These are phyloP conservation scores for Trypanosoma cruzi DNA, from an alignment of 208 protist species.

Conservation along the genomic window DNA sequence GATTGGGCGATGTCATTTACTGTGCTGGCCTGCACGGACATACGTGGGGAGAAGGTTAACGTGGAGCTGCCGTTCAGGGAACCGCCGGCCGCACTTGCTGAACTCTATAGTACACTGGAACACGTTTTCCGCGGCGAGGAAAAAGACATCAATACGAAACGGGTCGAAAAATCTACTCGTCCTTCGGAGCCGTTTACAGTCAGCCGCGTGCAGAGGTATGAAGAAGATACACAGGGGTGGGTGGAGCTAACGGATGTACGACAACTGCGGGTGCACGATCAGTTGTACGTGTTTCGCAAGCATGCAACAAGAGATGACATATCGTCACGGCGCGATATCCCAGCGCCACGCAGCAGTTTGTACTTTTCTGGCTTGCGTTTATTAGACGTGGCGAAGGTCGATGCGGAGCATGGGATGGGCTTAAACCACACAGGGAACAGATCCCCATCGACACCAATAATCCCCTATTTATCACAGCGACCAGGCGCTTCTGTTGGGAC, in stretches of 20 bases:
- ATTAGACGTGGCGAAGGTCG: slow-evolving; percentile 9
- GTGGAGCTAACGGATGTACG: slow-evolving; percentile 40
- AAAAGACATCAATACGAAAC: slow-evolving; percentile 44
- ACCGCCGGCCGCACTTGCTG: slow-evolving; percentile 49
- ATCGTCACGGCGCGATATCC: slow-evolving; percentile 71
- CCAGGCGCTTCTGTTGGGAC: slow-evolving; percentile 2
- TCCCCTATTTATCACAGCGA: background rate
- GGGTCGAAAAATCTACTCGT: slow-evolving; percentile 40
- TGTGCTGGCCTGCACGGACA: slow-evolving; percentile 71
- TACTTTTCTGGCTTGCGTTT: slow-evolving; percentile 37
- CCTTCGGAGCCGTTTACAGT: slow-evolving; percentile 79
- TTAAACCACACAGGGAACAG: background rate
- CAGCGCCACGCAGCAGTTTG: slow-evolving; percentile 45
- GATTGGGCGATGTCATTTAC: slow-evolving; percentile 44
- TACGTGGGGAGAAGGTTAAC: slow-evolving; percentile 77
- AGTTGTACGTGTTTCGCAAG: slow-evolving; percentile 83
- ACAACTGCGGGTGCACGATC: slow-evolving; percentile 65
- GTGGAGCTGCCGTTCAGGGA: slow-evolving; percentile 67
- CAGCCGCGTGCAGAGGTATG: slow-evolving; percentile 64
- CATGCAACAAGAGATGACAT: slow-evolving; percentile 79
- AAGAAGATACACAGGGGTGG: slow-evolving; percentile 75
- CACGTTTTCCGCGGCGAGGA: slow-evolving; percentile 69
- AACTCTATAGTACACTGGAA: slow-evolving; percentile 54
- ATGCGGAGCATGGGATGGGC: background rate
- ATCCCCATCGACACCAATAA: background rate